Conservation (phyloP, 2,329 filamentous ascomycete species). For the Fusarium sp. region DNA sequence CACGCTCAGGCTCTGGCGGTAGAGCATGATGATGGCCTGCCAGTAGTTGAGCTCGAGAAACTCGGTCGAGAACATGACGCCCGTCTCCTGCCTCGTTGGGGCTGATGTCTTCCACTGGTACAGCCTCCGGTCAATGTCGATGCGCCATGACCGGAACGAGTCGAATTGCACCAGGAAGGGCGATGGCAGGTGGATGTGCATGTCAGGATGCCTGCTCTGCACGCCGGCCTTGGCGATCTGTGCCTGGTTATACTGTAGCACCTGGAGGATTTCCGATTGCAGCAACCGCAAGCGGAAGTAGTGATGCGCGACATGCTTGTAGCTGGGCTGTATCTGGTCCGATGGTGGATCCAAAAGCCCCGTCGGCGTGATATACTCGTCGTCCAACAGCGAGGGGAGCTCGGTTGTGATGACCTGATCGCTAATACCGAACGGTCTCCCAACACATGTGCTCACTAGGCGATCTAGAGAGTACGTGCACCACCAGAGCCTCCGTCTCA, state of each 20-base stretch:
- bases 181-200: conserved; percentile 84
- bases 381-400: conserved; percentile 90
- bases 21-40: conserved; percentile 97
- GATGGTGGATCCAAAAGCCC: conserved; percentile 77
- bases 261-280: conserved; percentile 95
- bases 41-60: conserved; percentile 97
- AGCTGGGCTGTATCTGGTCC: conserved; percentile 78
- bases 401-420: conserved; percentile 97
- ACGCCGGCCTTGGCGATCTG: conserved; percentile 80
- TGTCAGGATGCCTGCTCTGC: conserved; percentile 79
- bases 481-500: conserved; percentile 94
- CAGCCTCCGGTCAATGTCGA: conserved; percentile 86
- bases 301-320: conserved; percentile 92
- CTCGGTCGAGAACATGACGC: conserved; percentile 89
- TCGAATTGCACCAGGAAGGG: conserved; percentile 89
- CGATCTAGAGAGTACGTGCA: conserved; percentile 95
- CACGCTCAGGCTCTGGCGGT: conserved; percentile 90
- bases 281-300: conserved; percentile 91
- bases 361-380: conserved; percentile 86
- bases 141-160: conserved; percentile 90
- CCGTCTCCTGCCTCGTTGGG: conserved; percentile 83
- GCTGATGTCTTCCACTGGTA: conserved; percentile 90
- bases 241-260: conserved; percentile 92
- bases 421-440: conserved; percentile 93
- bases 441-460: conserved; percentile 95